Evolutionary conservation across 2,329 filamentous ascomycete genomes (phyloP).

Genomic region (Teratosphaeria gauchensis): DNA sequence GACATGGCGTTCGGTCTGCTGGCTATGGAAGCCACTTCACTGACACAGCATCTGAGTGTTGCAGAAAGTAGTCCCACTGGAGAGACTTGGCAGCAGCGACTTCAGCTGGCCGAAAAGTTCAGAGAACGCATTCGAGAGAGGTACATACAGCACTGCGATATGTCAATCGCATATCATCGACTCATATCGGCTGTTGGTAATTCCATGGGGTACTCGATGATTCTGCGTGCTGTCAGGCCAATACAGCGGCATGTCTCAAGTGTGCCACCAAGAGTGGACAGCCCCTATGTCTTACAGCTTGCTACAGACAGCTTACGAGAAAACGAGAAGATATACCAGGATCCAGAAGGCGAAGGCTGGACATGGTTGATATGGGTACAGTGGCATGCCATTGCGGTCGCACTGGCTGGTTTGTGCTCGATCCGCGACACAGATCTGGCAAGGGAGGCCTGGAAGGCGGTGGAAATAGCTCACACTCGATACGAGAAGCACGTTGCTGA

Average conservation of each 20-base stretch:
- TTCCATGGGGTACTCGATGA: constrained; percentile 16
- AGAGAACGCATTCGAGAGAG: constrained; percentile 13
- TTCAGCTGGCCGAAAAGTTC: constrained; percentile 19
- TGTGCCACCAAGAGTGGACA: constrained; percentile 21
- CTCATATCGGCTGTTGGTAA: constrained; percentile 14
- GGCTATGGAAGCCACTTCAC: constrained; percentile 4
- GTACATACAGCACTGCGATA: constrained; percentile 19
- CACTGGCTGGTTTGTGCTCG: constrained; percentile 43
- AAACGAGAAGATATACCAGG: constrained; percentile 23
- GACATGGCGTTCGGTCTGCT: constrained; percentile 20
- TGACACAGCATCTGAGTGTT: constrained; percentile 9
- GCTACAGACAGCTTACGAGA: constrained; percentile 41
- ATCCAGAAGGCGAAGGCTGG: constrained; percentile 32
- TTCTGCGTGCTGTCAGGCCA: constrained; percentile 22
- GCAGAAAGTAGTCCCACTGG: constrained; percentile 8
- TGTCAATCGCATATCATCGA: constrained; percentile 11
- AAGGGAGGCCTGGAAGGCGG: constrained; percentile 41
- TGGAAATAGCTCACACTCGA: constrained; percentile 37
- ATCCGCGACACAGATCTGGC: constrained; percentile 39
- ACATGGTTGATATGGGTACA: constrained; percentile 46
- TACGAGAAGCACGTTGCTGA: constrained; percentile 42
- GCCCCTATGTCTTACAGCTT: constrained; percentile 22
- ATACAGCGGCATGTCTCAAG: constrained; percentile 16
- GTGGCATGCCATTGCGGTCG: constrained; percentile 47
- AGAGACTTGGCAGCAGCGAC: constrained; percentile 20